Conservation (phyloP, 169 alveolate genomes). For the Theileria sp. region DNA sequence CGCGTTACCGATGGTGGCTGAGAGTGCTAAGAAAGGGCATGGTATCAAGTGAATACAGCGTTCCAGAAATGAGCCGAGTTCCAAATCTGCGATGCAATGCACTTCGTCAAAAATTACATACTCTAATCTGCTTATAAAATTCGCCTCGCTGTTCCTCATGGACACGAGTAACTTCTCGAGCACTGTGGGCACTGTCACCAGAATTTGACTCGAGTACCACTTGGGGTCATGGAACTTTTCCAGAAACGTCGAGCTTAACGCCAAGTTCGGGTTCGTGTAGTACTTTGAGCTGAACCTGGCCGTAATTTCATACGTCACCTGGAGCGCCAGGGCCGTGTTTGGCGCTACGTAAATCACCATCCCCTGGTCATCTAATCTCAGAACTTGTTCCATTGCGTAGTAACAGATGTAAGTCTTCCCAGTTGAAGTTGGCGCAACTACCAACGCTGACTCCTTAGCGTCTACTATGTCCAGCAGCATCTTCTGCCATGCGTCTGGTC, state of each 20-base stretch:
- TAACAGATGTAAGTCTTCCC: constrained; percentile 91
- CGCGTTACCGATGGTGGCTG: constrained; percentile 90
- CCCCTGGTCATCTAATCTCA: constrained; percentile 83
- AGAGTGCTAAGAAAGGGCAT: constrained; percentile 89
- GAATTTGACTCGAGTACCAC: constrained; percentile 82
- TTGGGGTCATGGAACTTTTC: constrained; percentile 78
- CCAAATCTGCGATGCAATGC: constrained; percentile 83
- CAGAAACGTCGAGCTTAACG: constrained; percentile 61
- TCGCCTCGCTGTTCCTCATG: constrained; percentile 71
- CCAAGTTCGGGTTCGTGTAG: constrained; percentile 65
- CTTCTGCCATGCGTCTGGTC: constrained; percentile 90
- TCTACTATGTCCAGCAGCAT: constrained; percentile 82
- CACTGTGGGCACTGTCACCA: constrained; percentile 84
- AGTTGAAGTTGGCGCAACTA: constrained; percentile 88
- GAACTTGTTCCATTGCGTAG: constrained; percentile 89
- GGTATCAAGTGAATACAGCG: constrained; percentile 82
- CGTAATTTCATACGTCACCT: constrained; percentile 86
- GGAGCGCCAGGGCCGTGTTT: constrained; percentile 86
- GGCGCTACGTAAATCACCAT: constrained; percentile 89
- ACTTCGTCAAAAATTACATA: constrained; percentile 88
- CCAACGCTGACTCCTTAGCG: constrained; percentile 76
- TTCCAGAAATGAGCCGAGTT: constrained; percentile 71
- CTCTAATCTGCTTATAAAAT: constrained; percentile 72
- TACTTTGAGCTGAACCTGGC: constrained; percentile 86
- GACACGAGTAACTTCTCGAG: constrained; percentile 83